These are phyloP conservation scores for Candida tallmaniae DNA, from an alignment of 805 yeast species.

Conservation along the genomic window DNA sequence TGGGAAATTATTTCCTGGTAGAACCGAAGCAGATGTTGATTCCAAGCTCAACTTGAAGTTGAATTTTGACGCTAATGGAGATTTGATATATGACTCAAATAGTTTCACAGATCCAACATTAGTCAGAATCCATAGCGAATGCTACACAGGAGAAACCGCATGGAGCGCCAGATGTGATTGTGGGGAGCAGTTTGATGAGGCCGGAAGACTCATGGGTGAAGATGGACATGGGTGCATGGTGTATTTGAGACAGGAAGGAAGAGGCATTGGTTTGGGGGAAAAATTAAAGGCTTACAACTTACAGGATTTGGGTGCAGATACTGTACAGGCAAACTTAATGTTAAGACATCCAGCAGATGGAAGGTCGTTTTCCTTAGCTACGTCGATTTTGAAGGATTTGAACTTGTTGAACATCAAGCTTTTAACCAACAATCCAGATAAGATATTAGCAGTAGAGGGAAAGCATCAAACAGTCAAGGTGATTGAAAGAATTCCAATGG, in stretches of 20 bases:
- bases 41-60: slow-evolving; percentile 18
- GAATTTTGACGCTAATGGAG: slow-evolving; percentile 29
- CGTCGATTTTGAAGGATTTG: slow-evolving; percentile 84
- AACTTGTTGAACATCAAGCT: slow-evolving; percentile 69
- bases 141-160: slow-evolving; percentile 98
- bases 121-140: slow-evolving; percentile 92
- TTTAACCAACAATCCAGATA: slow-evolving; percentile 94
- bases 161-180: slow-evolving; percentile 99
- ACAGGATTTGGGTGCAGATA: slow-evolving; percentile 97
- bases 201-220: slow-evolving; percentile 87
- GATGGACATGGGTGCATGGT: slow-evolving; percentile 92
- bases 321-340: slow-evolving; percentile 91
- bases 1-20: slow-evolving; percentile 86
- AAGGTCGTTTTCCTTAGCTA: slow-evolving; percentile 90
- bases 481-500: slow-evolving; percentile 90
- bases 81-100: slow-evolving; percentile 21
- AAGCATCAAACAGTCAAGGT: slow-evolving; percentile 69
- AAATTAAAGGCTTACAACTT: slow-evolving; percentile 93
- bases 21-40: slow-evolving; percentile 65
- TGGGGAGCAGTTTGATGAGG: slow-evolving; percentile 98
- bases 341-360: slow-evolving; percentile 97
- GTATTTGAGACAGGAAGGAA: slow-evolving; percentile 94
- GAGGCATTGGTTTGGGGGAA: slow-evolving; percentile 98
- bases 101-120: slow-evolving; percentile 46
- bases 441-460: slow-evolving; percentile 92